A percentile compares a stretch with the other conserved stretches of the same genome.
phyloP scores from a whole-genome alignment of 2,329 filamentous ascomycete species.

The Stenocarpella maydis region DNA sequence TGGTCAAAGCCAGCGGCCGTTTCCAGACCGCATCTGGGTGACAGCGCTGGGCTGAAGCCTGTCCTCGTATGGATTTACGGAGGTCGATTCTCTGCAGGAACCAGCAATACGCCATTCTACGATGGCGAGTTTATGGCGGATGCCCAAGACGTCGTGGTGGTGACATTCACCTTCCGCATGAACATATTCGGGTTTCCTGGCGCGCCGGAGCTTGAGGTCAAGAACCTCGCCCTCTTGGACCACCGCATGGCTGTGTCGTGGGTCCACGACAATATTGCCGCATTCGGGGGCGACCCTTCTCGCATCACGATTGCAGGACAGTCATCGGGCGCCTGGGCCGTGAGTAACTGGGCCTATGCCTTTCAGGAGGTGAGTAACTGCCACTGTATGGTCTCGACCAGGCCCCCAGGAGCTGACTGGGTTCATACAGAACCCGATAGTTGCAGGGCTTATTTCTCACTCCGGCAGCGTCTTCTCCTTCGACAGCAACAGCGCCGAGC shows the following conservation, averaged over 20 bases:
- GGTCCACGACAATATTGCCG: conserved; percentile 20
- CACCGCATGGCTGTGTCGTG: conserved; percentile 28
- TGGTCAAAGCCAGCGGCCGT: conserved; percentile 47
- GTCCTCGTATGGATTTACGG: conserved; percentile 56
- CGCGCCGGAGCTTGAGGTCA: conserved; percentile 19
- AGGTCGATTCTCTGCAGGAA: conserved; percentile 50
- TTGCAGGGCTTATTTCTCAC: conserved; percentile 6
- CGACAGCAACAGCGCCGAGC: conserved; percentile 5
- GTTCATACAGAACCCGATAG: neutral
- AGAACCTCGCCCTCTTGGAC: conserved; percentile 29
- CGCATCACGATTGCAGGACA: conserved; percentile 27
- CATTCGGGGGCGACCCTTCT: conserved; percentile 22
- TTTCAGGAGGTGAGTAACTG: neutral
- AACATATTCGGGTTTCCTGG: conserved; percentile 30
- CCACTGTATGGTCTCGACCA: neutral
- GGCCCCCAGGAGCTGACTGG: neutral
- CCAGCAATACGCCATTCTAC: conserved; percentile 26
- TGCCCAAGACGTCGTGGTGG: conserved; percentile 26
- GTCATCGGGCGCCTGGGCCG: conserved; percentile 17
- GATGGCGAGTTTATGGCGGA: conserved; percentile 13
- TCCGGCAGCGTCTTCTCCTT: conserved; percentile 16
- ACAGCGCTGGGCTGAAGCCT: conserved; percentile 42
- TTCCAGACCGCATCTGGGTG: conserved; percentile 36
- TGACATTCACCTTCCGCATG: conserved; percentile 30
- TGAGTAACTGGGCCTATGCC: conserved; percentile 6